Percentiles rank a stretch among this genome's conserved stretches.
Conservation (phyloP, 2,329 filamentous ascomycete genomes). For the Hyphodiscus sp. region DNA sequence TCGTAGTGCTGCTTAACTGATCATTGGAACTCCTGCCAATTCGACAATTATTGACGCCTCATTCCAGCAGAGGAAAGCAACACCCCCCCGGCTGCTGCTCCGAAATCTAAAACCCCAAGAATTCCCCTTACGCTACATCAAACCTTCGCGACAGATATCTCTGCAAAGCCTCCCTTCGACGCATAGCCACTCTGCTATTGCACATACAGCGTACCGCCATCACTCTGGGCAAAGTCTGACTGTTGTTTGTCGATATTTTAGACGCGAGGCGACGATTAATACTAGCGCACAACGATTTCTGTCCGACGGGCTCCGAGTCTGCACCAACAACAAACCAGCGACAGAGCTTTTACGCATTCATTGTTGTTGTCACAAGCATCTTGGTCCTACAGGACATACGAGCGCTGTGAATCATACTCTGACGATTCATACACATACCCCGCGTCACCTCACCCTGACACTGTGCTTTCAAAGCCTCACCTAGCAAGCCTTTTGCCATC, state of each 20-base stretch:
- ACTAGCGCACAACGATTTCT: neutral
- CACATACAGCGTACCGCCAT: neutral
- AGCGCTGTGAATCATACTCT: neutral
- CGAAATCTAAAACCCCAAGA: constrained; percentile 1
- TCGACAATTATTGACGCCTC: neutral
- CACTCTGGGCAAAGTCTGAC: neutral
- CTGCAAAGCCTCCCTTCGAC: constrained; percentile 5
- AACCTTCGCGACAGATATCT: neutral
- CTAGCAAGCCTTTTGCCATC: constrained; percentile 6
- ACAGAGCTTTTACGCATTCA: neutral
- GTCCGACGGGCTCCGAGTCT: neutral
- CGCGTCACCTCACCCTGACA: neutral
- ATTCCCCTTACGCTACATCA: neutral
- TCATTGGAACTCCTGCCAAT: constrained; percentile 3
- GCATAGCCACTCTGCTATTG: neutral
- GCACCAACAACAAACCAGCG: neutral
- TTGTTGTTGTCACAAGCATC: neutral
- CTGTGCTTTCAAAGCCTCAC: constrained; percentile 2
- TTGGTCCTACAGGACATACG: neutral
- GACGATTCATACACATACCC: constrained; percentile 2
- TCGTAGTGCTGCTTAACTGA: neutral
- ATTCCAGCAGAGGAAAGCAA: constrained; percentile 6
- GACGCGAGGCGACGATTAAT: neutral
- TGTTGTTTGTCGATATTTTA: neutral
- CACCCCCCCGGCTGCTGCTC: neutral